Evolutionary conservation across 148 eudicot species (phyloP), one percentile per base, ranked within the genome.

Genomic region (Mesembryanthemum crystallinum): DNA sequence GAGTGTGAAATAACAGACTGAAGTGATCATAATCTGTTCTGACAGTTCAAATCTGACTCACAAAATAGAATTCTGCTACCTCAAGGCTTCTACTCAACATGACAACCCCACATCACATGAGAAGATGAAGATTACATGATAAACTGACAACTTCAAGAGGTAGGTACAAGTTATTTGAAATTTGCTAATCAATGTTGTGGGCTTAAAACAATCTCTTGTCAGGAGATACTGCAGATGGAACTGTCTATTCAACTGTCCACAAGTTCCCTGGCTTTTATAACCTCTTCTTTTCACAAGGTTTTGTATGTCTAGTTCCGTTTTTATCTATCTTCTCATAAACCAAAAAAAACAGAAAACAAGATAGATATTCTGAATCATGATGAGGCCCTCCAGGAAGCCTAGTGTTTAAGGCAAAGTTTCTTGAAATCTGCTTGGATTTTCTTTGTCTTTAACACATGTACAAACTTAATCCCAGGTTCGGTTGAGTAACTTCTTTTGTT

Each of bases 121-220:
- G n/a, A 66, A 33, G 42, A 30, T 45, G 43, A 78, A 72, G 76
- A 29, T 64, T 55, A 32, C n/a, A 29, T 58, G 73, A 57, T 39
- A 73, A 35, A 73, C 32, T 66, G 72, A 66, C 72, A 30, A 66
- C 67, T 65, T 67, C 49, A 57, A 59, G 33, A 73, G 28, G 12
- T 33, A n/a, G 55, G 72, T 72, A 73, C 57, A 25, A 57, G 4
- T 39, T 18, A 14, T 55, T 51, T 43, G 54, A 71, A 28, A 27
- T 79, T 79, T 79, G 35, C 25, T 49, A 65, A 67, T 72, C 57
- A 11, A 72, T 78, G 24, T 28, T 71, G 76, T 51, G 23, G 37
- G 64, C 55, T 64, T 64, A 57, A n/a, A 55, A 72, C 72, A 54
- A 60, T 52, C 57, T 78, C n/a, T 49, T 73, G 59, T 72, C 77